Percentiles rank a stretch among this genome's conserved stretches.
These are phyloP conservation scores for Lepidium didymum DNA, from an alignment of 345 rosid genomes.

Conservation along the genomic window DNA sequence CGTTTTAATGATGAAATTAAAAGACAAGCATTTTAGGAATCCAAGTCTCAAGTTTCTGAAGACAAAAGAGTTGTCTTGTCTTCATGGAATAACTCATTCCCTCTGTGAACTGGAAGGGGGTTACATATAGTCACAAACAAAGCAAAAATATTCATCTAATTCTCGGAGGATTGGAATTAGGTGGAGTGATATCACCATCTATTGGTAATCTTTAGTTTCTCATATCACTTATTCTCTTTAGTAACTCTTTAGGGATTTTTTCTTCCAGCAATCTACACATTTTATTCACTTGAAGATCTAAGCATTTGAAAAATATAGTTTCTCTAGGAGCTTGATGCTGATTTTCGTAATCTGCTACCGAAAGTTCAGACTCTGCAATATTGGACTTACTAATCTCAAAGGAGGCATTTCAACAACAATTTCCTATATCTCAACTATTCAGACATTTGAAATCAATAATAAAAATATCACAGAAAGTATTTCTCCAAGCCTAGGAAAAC, in stretches of 20 bases:
- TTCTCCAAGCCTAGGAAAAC: background rate
- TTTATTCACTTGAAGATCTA: background rate
- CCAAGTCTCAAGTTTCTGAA: too few relatives aligned
- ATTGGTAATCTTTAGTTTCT: background rate
- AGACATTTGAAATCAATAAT: background rate
- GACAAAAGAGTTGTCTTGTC: too few relatives aligned
- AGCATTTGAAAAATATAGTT: accelerated
- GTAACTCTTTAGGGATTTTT: background rate
- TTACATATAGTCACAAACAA: too few relatives aligned
- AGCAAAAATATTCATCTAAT: slow-evolving; percentile 1
- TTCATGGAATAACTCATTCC: too few relatives aligned
- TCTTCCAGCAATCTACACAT: background rate
- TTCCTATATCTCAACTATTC: background rate
- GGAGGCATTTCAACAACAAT: background rate
- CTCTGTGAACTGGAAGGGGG: too few relatives aligned
- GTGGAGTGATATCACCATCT: slow-evolving; percentile 14
- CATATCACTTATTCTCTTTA: background rate
- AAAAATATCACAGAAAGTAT: background rate
- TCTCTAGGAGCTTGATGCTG: background rate
- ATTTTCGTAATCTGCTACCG: background rate
- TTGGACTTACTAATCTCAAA: background rate
- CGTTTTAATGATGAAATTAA: too few relatives aligned
- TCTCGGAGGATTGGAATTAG: background rate
- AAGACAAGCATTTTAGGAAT: too few relatives aligned
- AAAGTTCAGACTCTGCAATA: background rate